These are phyloP conservation scores for Daldinia grandis DNA, from an alignment of 495 filamentous ascomycete genomes.

Conservation along the genomic window DNA sequence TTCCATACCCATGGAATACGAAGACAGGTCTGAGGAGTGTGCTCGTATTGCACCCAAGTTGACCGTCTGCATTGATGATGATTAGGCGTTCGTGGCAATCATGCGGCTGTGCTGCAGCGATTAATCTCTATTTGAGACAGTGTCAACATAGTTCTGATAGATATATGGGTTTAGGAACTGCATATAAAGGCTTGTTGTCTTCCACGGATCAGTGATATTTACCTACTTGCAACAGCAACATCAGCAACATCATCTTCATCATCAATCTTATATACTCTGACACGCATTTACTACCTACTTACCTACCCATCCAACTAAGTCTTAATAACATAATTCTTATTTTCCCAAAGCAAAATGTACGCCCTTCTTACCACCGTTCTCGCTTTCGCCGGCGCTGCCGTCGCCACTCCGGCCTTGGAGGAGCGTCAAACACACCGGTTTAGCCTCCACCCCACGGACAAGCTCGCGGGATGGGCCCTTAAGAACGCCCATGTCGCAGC, in stretches of 20 bases:
- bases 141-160: not conserved
- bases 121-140: not conserved
- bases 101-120: not conserved
- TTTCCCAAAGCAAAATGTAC: not conserved
- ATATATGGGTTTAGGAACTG: not conserved
- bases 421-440: not conserved
- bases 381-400: not conserved
- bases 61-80: not conserved
- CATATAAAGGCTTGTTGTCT: not conserved
- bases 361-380: not conserved
- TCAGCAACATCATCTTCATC: not conserved
- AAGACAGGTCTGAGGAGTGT: not conserved
- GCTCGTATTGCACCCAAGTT: conserved; percentile 12
- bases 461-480: conserved; percentile 23
- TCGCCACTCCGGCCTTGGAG: not conserved
- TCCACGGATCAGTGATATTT: not conserved
- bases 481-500: conserved; percentile 18
- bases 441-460: conserved; percentile 16
- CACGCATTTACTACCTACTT: too few species aligned
- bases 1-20: conserved; percentile 19
- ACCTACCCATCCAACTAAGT: too few species aligned
- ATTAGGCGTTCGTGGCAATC: not conserved
- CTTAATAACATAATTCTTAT: too few species aligned
- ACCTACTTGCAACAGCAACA: not conserved
- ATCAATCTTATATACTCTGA: not conserved